These are phyloP conservation scores for Articulospora tetracladia DNA, from an alignment of 495 filamentous ascomycete genomes.

Conservation along the genomic window DNA sequence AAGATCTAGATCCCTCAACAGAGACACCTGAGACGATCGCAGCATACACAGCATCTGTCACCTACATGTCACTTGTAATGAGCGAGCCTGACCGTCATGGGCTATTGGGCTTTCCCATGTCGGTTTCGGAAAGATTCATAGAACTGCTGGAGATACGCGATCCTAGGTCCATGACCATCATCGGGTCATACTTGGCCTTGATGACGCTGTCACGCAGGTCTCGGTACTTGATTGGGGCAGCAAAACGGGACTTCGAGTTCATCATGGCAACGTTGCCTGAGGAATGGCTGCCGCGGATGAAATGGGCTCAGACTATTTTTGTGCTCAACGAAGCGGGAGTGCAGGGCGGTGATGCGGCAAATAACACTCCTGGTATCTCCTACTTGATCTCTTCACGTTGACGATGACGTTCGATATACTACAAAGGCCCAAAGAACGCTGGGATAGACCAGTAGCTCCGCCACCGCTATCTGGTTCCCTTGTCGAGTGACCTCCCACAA, in stretches of 20 bases:
- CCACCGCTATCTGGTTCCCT: too few species aligned
- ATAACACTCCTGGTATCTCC: not conserved
- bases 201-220: not conserved
- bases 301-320: not conserved
- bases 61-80: not conserved
- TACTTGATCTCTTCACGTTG: not conserved
- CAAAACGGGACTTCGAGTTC: slow-evolving; percentile 1
- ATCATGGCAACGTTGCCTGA: slow-evolving; percentile 6
- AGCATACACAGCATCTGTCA: not conserved
- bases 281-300: slow-evolving; percentile 4
- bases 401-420: too few species aligned
- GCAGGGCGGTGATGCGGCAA: not conserved
- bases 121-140: not conserved
- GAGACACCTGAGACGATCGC: not conserved
- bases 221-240: slow-evolving; percentile 1
- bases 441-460: too few species aligned
- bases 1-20: not conserved
- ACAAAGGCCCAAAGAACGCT: too few species aligned
- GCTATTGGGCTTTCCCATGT: not conserved
- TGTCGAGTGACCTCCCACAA: too few species aligned
- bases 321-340: not conserved
- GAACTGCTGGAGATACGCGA: not conserved
- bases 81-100: not conserved
- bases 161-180: slow-evolving; percentile 7
- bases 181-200: slow-evolving; percentile 8